Evolutionary conservation across 441 rosid species (phyloP).

Genomic region (Mallotus japonicus): DNA sequence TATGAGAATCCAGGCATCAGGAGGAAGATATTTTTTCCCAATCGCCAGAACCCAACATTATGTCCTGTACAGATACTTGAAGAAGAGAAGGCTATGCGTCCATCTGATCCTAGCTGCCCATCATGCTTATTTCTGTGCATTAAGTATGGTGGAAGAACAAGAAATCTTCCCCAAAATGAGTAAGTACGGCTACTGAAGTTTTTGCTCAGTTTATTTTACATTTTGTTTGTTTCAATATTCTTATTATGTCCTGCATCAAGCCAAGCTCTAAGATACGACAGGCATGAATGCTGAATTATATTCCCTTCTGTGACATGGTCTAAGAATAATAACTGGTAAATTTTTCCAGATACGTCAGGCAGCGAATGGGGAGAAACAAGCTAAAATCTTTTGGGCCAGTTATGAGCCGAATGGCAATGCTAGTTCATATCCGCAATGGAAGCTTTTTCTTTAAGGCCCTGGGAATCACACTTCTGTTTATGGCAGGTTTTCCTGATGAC

Average conservation of each 20-base stretch:
- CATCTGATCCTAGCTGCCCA: slow-evolving; percentile 53
- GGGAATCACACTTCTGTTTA: slow-evolving; percentile 59
- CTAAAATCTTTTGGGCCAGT: slow-evolving; percentile 60
- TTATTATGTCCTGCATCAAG: no score
- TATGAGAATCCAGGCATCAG: slow-evolving; percentile 49
- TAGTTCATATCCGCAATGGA: slow-evolving; percentile 45
- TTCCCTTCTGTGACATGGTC: no score
- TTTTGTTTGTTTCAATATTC: no score
- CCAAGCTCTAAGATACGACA: no score
- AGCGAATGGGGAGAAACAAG: slow-evolving; percentile 66
- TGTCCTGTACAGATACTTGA: slow-evolving; percentile 60
- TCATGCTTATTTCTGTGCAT: slow-evolving; percentile 60
- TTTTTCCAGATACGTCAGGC: slow-evolving; percentile 58
- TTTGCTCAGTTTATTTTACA: no score
- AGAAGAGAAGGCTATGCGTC: slow-evolving; percentile 66
- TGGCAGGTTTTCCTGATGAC: slow-evolving; percentile 62
- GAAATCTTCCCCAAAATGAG: slow-evolving; percentile 71
- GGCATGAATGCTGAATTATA: no score
- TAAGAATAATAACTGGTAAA: not conserved
- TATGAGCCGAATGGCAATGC: slow-evolving; percentile 52
- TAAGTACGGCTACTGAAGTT: slow-evolving; percentile 20
- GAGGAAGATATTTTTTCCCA: slow-evolving; percentile 51
- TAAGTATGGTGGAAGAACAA: slow-evolving; percentile 62
- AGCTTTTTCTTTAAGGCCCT: slow-evolving; percentile 72
- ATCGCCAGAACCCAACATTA: slow-evolving; percentile 40